Base-by-base conservation (phyloP, 164 flowering plant genomes). In the Vitis amurensis region DNA sequence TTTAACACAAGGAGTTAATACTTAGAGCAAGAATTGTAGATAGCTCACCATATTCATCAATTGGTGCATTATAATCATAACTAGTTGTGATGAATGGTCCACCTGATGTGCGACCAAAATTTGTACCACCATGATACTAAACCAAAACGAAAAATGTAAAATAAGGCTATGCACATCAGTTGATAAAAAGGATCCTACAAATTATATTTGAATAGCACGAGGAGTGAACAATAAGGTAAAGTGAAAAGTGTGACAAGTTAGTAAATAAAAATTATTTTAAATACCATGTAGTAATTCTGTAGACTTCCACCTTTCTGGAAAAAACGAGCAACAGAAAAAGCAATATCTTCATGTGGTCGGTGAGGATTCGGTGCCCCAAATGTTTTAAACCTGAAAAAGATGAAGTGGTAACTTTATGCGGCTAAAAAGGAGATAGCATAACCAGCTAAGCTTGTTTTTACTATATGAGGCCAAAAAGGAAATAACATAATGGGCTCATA, bases 61-160 rank as follows among this genome's bases (percentile, higher is more conserved):
- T 90, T n/a, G 99, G 99, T 68, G 99, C 99, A 74, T 95, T 94
- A 82, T 95, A 95, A 74, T 95, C 99, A 73, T 95, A 95, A 80
- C 99, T 95, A 60, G 99, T 95, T 13, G 98, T 95, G 68, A 95
- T 95, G 78, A 95, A 95, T 66, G 98, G 99, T 60, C 99, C 99
- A 3, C 99, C 99, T 57, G 98, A 74, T 48, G 98, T 93, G 60
- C 99, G 97, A 15, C 94, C 99, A 82, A 95, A 95, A 78, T 95
- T 95, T 80, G 99, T 95, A 66, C 99, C 99, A 19, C 99, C 99
- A 81, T 95, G 99, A 78, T 95, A 95, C 99, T 95, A 70, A 61
- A 75, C 27, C 11, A 31, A 48, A 57, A 57, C 13, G 58, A 1
- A 30, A 71, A 47, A 10, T 37, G 55, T 7, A 53, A 63, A 55